A percentile compares a stretch with the other conserved stretches of the same genome.
phyloP scores from a whole-genome alignment of 23 red algal species.

The Agarophyton chilense region DNA sequence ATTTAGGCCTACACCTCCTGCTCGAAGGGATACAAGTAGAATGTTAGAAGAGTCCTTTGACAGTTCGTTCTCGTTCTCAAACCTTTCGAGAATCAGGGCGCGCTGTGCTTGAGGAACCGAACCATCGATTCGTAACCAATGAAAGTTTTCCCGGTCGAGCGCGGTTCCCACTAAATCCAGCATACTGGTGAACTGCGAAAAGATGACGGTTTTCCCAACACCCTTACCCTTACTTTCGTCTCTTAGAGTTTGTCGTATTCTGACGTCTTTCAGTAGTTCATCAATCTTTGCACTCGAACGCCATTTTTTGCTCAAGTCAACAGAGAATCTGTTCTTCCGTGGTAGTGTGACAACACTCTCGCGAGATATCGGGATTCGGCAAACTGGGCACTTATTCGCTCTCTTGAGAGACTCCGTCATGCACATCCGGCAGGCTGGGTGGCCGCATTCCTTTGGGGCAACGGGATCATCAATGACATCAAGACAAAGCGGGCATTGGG shows the following conservation, averaged over 20 bases:
- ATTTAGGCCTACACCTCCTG: constrained; percentile 89
- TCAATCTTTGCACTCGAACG: constrained; percentile 74
- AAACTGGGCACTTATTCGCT: constrained; percentile 63
- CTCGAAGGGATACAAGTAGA: constrained; percentile 72
- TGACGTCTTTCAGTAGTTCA: constrained; percentile 43
- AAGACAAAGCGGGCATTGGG: constrained; percentile 71
- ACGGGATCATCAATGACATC: constrained; percentile 81
- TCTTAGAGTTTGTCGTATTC: constrained; percentile 1
- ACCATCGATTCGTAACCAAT: constrained; percentile 69
- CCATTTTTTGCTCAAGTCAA: constrained; percentile 58
- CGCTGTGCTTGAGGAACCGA: constrained; percentile 60
- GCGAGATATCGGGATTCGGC: constrained; percentile 6
- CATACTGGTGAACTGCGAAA: constrained; percentile 93
- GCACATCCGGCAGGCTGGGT: constrained; percentile 57
- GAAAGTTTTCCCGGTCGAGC: constrained; percentile 56
- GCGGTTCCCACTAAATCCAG: constrained; percentile 87
- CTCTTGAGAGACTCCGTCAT: constrained; percentile 40
- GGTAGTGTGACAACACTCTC: constrained; percentile 52
- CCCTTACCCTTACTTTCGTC: not conserved
- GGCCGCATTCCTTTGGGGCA: constrained; percentile 56
- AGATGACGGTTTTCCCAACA: constrained; percentile 89
- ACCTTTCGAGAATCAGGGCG: constrained; percentile 51
- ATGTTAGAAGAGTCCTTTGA: constrained; percentile 25
- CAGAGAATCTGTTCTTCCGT: constrained; percentile 40
- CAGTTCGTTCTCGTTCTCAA: constrained; percentile 49